Base-by-base conservation (phyloP, 2,329 filamentous ascomycete species). In the Curvularia hawaiiensis region DNA sequence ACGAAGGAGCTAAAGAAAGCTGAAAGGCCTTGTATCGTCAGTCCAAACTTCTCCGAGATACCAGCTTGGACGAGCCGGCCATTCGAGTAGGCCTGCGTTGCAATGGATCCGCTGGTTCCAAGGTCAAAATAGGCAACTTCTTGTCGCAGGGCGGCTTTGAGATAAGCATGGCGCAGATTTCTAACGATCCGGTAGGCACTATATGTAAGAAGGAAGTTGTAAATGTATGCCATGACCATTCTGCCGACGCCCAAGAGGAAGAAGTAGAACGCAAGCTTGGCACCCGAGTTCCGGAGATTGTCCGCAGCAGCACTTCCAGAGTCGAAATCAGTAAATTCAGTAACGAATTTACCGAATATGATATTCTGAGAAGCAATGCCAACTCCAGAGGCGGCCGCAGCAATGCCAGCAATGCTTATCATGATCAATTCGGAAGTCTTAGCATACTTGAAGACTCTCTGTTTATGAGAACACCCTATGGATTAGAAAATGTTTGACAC, bases 1-100 rank as follows among this genome's bases (percentile, higher is more conserved):
- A 97, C 80, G 67, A 97, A 97, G n/a, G 92, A 93, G 0, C 92
- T 88, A 52, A 82, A 78, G 70, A 98, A 97, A 3, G 65, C 64
- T 11, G 70, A 68, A 3, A 68, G 26, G 11, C 66, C 67, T 56
- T 80, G 78, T 5, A 80, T 67, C 58, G 78, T 78, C 30, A 79
- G 76, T 14, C 75, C 75, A 8, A 79, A 68, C 58, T 72, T 74
- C 50, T 72, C 69, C 2, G 62, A 53, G 3, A 64, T 60, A 45
- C 66, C 40, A 57, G 48, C 41, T 31, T 50, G 48, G 24, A 50
- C 26, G 8, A 50, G 38, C 28, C 48, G 48, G 5, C 48, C 48
- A 33, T 38, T 50, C 1, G 48, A 50, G 26, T 50, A 50, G 16
- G 38, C 62, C 43, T 66, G 64, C 10, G 58, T 60, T 18, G 62